These are phyloP conservation scores for Fomitopsis pulvina DNA, from an alignment of 768 basidiomycete species.

Conservation along the genomic window DNA sequence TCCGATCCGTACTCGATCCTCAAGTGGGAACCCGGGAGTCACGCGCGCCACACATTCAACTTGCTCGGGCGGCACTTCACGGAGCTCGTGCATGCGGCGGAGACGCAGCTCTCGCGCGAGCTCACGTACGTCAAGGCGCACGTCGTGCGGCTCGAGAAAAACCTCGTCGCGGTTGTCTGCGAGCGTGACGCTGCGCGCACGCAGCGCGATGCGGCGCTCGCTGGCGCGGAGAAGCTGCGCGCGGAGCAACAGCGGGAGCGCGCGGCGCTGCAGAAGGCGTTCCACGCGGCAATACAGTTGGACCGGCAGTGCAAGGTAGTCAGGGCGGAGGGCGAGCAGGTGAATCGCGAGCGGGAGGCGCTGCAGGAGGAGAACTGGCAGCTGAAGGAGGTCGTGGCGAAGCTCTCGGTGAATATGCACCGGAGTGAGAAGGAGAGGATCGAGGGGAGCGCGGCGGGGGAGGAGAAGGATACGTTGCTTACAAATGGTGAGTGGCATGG, in stretches of 20 bases:
- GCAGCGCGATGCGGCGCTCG: not conserved
- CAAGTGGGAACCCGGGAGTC: not conserved
- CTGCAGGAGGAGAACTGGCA: not conserved
- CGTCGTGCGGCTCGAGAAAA: not conserved
- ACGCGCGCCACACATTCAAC: not conserved
- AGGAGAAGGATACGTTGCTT: not conserved
- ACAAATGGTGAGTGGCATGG: not conserved
- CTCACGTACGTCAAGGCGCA: not conserved
- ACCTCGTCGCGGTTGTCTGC: not conserved
- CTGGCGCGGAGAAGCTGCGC: not conserved
- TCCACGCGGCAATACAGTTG: not conserved
- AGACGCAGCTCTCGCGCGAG: not conserved
- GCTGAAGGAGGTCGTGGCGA: slow-evolving; percentile 3
- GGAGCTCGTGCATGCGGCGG: not conserved
- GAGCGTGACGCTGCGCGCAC: not conserved
- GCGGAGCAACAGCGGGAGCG: not conserved
- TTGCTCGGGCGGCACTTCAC: not conserved
- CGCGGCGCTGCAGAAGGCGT: not conserved
- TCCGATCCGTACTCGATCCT: not conserved
- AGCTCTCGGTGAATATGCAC: not conserved
- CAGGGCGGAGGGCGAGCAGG: slow-evolving; percentile 1
- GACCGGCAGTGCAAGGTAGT: not conserved
- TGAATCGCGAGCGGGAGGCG: not conserved
- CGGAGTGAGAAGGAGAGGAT: not conserved
- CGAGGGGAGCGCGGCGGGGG: not conserved